phyloP scores from a whole-genome alignment of 441 rosid species.

The Oxalis stricta region DNA sequence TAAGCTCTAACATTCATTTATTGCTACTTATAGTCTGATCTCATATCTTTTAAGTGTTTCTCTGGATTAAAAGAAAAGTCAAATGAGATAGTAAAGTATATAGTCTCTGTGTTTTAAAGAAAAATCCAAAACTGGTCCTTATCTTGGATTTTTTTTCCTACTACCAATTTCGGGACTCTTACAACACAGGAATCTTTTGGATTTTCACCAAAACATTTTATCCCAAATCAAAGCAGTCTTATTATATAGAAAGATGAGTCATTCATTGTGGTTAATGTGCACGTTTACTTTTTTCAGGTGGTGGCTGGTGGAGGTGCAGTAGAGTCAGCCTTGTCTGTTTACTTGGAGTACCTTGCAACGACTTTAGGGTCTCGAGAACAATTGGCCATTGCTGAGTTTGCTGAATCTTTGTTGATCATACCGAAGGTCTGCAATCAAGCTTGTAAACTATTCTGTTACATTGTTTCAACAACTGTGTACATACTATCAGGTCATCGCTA shows the following conservation, averaged over 20 bases:
- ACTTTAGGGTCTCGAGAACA: slow-evolving; percentile 95
- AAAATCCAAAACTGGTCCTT: too few relatives aligned
- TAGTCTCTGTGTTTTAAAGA: too few relatives aligned
- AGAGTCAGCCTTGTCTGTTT: slow-evolving; percentile 86
- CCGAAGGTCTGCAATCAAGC: slow-evolving; percentile 57
- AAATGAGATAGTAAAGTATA: too few relatives aligned
- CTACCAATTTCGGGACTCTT: too few relatives aligned
- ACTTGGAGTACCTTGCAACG: slow-evolving; percentile 89
- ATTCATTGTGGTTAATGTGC: background rate
- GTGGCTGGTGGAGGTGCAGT: slow-evolving; percentile 99
- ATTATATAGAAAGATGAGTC: background rate
- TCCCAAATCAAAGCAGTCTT: too few relatives aligned
- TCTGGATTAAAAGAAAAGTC: background rate
- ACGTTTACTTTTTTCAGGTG: slow-evolving; percentile 41
- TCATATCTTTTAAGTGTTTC: background rate
- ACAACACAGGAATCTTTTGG: too few relatives aligned
- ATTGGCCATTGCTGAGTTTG: slow-evolving; percentile 95
- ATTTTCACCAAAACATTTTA: too few relatives aligned
- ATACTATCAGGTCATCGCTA: too few relatives aligned
- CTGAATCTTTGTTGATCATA: slow-evolving; percentile 75
- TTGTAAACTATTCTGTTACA: too few relatives aligned
- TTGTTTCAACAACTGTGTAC: too few relatives aligned
- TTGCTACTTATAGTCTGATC: background rate
- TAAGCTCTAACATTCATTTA: slow-evolving; percentile 14
- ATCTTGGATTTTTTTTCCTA: too few relatives aligned